phyloP scores from a whole-genome alignment of 2,329 filamentous ascomycete genomes.

The Neonectria punicea region DNA sequence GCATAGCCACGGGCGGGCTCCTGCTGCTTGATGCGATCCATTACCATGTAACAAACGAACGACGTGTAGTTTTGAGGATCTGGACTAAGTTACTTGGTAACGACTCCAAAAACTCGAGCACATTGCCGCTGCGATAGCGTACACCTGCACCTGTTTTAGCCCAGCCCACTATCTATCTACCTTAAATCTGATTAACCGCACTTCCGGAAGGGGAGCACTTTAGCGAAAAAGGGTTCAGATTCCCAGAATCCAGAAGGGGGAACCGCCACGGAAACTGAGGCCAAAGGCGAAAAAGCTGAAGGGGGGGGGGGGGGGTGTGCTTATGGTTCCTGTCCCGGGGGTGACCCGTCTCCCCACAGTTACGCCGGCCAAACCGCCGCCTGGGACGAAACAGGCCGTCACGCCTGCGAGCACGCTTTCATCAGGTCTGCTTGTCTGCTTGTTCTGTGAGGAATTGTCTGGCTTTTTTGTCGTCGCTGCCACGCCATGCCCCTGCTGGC shows the following conservation, averaged over 20 bases:
- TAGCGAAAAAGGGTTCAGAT: constrained; percentile 24
- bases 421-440: constrained; percentile 14
- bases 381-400: constrained; percentile 50
- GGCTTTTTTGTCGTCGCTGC: not conserved
- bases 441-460: not conserved
- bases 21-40: not conserved
- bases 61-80: not conserved
- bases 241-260: not conserved
- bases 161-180: not conserved
- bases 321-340: not conserved
- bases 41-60: not conserved
- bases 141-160: not conserved
- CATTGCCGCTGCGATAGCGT: not conserved
- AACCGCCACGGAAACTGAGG: not conserved
- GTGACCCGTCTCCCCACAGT: constrained; percentile 59
- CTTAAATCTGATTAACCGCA: constrained; percentile 5
- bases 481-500: constrained; percentile 11
- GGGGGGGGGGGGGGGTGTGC: constrained; percentile 1
- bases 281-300: not conserved
- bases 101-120: not conserved
- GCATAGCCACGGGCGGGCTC: not conserved
- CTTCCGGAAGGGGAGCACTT: constrained; percentile 24
- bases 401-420: constrained; percentile 25
- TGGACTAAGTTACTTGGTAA: not conserved
- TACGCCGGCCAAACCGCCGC: constrained; percentile 68